Evolutionary conservation across 2,329 filamentous ascomycete species (phyloP), one percentile per base, ranked within the genome.

Genomic region (Zasmidium angulare): DNA sequence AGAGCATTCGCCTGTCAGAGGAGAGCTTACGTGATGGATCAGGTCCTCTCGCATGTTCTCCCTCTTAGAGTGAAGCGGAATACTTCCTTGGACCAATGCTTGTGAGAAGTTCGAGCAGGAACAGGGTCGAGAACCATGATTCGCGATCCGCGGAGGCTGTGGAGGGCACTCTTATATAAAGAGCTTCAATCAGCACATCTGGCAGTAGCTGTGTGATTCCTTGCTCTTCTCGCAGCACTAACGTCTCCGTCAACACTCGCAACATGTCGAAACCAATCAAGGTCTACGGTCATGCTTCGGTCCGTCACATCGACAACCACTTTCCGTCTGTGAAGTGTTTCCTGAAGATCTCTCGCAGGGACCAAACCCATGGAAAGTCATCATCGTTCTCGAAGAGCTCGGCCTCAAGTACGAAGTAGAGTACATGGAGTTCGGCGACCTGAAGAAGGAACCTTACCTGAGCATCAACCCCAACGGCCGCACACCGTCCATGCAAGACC

Each of bases 311-410:
- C 36, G 12, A 22, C 40, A 10, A 10, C 43, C 4, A 55, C 19
- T 22, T 26, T 43, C 12, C 23, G 19, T n/a, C 46, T 21, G 36
- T 36, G n/a, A 46, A 20, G 19, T 14, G 4, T 4, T 23, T 23
- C 3, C 20, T 3, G 14, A 26, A 48, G 66, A 14, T 3, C 36
- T 43, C 36, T 3, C n/a, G 7, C 6, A 19, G 62, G 73, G 74
- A 29, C 75, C 76, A 47, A 79, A 78, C 65, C 76, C 76, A 22
- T 71, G 71, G 63, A 81, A 81, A 67, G 75, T 82, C 11, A 70
- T 72, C 56, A 71, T 81, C 54, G 58, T 82, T 46, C 70, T 79
- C 49, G 73, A 78, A 50, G 78, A 81, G 62, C 77, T 82, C 43
- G 60, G 61, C 3, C 24, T 82, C 20, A 74, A 75, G 3, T 77